Evolutionary conservation across 2,329 filamentous ascomycete genomes (phyloP), one percentile per base, ranked within the genome.

Genomic region (Thielaviopsis populi): DNA sequence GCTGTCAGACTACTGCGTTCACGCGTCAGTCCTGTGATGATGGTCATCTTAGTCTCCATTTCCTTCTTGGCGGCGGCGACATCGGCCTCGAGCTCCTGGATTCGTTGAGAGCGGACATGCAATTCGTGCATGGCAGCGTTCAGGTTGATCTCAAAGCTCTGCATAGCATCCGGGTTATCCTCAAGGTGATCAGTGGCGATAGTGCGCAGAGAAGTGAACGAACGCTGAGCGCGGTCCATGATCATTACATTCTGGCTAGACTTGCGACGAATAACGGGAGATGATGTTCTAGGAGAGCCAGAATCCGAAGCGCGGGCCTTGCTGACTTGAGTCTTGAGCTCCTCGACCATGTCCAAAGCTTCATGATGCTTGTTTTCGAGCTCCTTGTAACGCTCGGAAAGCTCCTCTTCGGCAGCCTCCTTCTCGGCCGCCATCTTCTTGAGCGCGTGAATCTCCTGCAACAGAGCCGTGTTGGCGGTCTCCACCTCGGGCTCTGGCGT

Each of bases 11-110:
- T 96, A 2, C 90, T 92, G 66, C 95, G 82, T 74, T 99, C 95
- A 63, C 94, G 86, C 2, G 94, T 95, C 67, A 99, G 79, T 6
- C 94, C 94, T 37, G 90, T 89, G 69, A 99, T 97, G 71, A 99
- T 91, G 37, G 89, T 89, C 79, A 92, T 91, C 81, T 99, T 99
- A 67, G 83, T 86, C 72, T 99, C 94, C 87, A 97, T 95, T 74
- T 99, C 94, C 77, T 91, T 96, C 77, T 89, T 94, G 24, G 91
- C 83, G 3, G 84, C 85, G 30, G 85, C 79, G 64, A 96, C 83
- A 69, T 96, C 92, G 5, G 85, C 84, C 73, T 99, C 94, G 15
- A 99, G 79, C 69, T 91, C 86, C 71, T 95, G 89, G 62, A 96
- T 91, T 33, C 91, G 85, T 73, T 97, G 91, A 46, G 91, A 91